phyloP scores from a whole-genome alignment of 331 rosid genomes.

The Quercus phellos region DNA sequence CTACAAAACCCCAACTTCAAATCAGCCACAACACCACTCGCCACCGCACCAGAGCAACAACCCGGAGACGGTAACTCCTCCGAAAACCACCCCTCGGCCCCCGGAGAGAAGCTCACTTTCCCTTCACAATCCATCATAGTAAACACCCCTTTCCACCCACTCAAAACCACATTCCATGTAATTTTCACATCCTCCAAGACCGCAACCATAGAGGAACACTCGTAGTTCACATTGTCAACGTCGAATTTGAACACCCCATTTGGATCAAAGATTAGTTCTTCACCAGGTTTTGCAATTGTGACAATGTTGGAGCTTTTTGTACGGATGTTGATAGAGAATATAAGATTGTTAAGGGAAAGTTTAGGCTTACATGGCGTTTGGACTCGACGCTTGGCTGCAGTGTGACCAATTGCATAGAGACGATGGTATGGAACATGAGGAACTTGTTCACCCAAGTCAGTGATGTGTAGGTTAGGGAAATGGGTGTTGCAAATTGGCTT shows the following conservation, averaged over 20 bases:
- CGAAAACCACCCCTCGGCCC: slow-evolving; percentile 55
- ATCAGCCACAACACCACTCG: slow-evolving; percentile 52
- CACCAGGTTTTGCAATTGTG: background rate
- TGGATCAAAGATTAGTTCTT: slow-evolving; percentile 13
- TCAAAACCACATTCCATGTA: slow-evolving; percentile 59
- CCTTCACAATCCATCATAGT: slow-evolving; percentile 60
- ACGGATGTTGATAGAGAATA: slow-evolving; percentile 37
- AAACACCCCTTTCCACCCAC: slow-evolving; percentile 60
- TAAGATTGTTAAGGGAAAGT: slow-evolving; percentile 37
- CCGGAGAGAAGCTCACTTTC: slow-evolving; percentile 22
- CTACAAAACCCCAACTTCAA: slow-evolving; percentile 39
- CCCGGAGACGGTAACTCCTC: slow-evolving; percentile 55
- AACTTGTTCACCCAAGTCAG: slow-evolving; percentile 8
- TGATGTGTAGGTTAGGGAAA: slow-evolving; percentile 43
- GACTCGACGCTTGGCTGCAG: slow-evolving; percentile 32
- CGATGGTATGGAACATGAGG: slow-evolving; percentile 27
- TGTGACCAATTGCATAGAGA: slow-evolving; percentile 36
- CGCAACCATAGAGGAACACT: background rate
- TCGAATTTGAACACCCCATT: slow-evolving; percentile 44
- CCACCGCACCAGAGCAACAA: slow-evolving; percentile 43
- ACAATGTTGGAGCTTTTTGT: background rate
- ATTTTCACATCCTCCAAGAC: slow-evolving; percentile 39
- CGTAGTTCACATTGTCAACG: background rate
- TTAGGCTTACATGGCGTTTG: slow-evolving; percentile 24
- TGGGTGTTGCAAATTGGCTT: slow-evolving; percentile 35